Base-by-base conservation (phyloP, 257 asterid genomes). In the Linaria vulgaris region DNA sequence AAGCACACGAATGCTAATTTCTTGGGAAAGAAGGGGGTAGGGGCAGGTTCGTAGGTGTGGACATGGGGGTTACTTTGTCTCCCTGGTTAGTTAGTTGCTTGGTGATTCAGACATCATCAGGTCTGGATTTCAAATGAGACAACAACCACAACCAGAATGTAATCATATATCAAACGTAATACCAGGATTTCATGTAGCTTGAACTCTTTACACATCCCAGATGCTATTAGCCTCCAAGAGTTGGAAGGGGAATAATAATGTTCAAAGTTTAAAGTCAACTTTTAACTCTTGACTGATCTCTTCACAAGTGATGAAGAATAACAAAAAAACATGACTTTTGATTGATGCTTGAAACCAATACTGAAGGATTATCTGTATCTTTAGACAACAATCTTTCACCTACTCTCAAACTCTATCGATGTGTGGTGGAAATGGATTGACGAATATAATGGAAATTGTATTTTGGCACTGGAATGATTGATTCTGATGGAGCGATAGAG, bases 371-470 rank as follows among this genome's bases (percentile, higher is more conserved):
- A 1, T 37, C 66, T 21, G 34, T 22, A 25, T n/a, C 51, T 13
- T 23, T 41, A 41, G 47, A 47, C 69, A 72, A 20, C 72, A 70
- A 61, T 66, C 25, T 56, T 10, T 79, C 78, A 3, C 56, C 78
- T 11, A 73, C 88, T 9, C 71, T 73, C 5, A 75, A n/a, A n/a
- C 74, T 1, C 76, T 85, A 3, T 83, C 85, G 5, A 72, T 82
- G 80, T 73, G 71, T 2, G 77, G 76, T 22, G 72, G 68, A 46
- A 57, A 61, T 43, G 73, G 61, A 45, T 55, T 58, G 80, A 51
- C 23, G 50, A 61, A 6, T 63, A 34, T 13, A 44, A 55, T 41
- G 66, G 31, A 1, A 65, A 49, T 34, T 63, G 63, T 8, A 23
- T 43, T 52, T 60, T 15, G 73, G 72, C 1, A 51, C 45, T 34